phyloP scores from a whole-genome alignment of 345 rosid species.

The Raphanus sativus region DNA sequence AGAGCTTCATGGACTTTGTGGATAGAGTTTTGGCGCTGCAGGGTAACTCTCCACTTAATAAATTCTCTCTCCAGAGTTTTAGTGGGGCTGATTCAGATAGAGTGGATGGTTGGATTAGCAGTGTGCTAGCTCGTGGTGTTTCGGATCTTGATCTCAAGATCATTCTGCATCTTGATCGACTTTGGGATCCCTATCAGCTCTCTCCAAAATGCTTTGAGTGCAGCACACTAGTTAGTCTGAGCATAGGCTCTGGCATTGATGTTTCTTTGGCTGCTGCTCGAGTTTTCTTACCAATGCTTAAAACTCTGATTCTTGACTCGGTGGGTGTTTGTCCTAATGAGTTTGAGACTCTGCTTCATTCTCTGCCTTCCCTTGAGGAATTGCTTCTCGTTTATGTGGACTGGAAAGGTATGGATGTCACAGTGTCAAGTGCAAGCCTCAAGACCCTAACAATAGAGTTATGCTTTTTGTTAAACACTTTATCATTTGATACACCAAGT shows the following conservation, averaged over 20 bases:
- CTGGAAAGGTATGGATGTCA: not conserved
- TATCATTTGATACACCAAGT: conserved; percentile 11
- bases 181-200: not conserved
- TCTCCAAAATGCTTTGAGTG: not conserved
- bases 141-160: not conserved
- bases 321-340: not conserved
- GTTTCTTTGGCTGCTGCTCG: not conserved
- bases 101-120: not conserved
- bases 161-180: not conserved
- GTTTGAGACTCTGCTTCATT: not conserved
- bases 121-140: not conserved
- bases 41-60: not conserved
- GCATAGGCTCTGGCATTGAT: not conserved
- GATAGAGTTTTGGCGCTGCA: not conserved
- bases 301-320: not conserved
- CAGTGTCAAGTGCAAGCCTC: conserved; percentile 13
- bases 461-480: not conserved
- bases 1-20: not conserved
- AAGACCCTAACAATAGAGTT: not conserved
- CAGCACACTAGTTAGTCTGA: not conserved
- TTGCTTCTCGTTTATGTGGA: not conserved
- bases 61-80: not conserved
- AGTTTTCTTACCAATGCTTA: not conserved
- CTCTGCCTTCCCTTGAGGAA: conserved; percentile 9
- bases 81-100: not conserved